Percentiles rank a stretch among this genome's conserved stretches.
Evolutionary conservation across 2,329 filamentous ascomycete species (phyloP).

Genomic region (Coniochaeta ligniaria): DNA sequence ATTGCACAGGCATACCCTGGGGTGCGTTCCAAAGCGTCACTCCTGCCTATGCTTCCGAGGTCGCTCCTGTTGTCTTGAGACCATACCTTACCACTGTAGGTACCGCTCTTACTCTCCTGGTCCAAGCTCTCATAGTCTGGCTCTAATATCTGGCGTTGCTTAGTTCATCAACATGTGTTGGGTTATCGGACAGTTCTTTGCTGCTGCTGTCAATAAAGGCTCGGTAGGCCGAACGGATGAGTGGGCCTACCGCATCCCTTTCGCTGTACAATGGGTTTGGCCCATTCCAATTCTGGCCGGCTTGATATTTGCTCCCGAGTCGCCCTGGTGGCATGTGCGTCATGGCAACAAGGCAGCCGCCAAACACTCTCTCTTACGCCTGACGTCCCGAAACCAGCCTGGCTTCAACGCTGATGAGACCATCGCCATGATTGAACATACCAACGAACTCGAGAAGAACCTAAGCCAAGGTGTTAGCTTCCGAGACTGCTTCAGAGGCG

Average conservation of each 20-base stretch:
- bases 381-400: conserved; percentile 16
- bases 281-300: conserved; percentile 24
- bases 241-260: conserved; percentile 24
- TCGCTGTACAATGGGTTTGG: conserved; percentile 30
- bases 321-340: conserved; percentile 39
- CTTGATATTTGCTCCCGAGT: conserved; percentile 26
- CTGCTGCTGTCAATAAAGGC: conserved; percentile 30
- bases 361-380: conserved; percentile 21
- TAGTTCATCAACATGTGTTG: conserved; percentile 34
- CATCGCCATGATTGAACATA: conserved; percentile 34
- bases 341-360: conserved; percentile 26
- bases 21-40: conserved; percentile 44
- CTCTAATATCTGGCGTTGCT: background rate
- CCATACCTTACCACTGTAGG: conserved; percentile 47
- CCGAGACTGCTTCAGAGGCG: conserved; percentile 42
- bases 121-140: background rate
- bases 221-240: conserved; percentile 24
- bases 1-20: conserved; percentile 33
- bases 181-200: conserved; percentile 34
- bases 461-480: conserved; percentile 33
- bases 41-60: conserved; percentile 46
- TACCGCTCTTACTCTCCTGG: conserved; percentile 15
- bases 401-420: conserved; percentile 26
- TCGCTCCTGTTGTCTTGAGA: conserved; percentile 38
- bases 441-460: conserved; percentile 36